These are phyloP conservation scores for Solanum gandarillasii DNA, from an alignment of 257 asterid genomes.

Conservation along the genomic window DNA sequence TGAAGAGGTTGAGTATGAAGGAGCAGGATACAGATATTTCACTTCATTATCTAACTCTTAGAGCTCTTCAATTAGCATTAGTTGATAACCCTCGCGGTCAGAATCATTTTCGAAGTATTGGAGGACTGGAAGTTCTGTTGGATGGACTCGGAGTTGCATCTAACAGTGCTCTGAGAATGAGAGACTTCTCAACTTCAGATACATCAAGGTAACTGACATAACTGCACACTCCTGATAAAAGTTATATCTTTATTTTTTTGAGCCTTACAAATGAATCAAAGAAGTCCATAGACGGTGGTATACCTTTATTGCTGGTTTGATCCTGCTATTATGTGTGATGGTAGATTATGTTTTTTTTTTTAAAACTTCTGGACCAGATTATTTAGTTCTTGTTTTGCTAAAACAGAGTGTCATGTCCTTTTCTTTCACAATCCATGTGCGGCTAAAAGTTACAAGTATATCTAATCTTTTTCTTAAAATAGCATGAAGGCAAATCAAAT, in stretches of 20 bases:
- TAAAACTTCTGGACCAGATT: not conserved
- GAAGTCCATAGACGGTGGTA: not conserved
- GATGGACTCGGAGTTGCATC: constrained; percentile 89
- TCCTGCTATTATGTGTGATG: not conserved
- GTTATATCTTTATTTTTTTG: not conserved
- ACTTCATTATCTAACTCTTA: constrained; percentile 70
- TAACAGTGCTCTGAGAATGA: constrained; percentile 35
- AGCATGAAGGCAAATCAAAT: not conserved
- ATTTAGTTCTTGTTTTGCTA: not conserved
- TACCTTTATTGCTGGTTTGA: not conserved
- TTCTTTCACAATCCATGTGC: not conserved
- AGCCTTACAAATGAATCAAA: not conserved
- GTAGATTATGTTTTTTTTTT: not conserved
- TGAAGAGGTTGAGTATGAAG: constrained; percentile 88
- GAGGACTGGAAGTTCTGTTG: constrained; percentile 93
- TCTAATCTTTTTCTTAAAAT: not conserved
- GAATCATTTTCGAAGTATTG: constrained; percentile 97
- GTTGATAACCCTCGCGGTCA: constrained; percentile 91
- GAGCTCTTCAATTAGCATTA: constrained; percentile 79
- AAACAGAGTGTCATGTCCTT: not conserved
- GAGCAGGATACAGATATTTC: constrained; percentile 72
- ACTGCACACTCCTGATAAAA: not conserved
- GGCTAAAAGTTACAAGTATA: not conserved
- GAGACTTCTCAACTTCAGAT: constrained; percentile 29
- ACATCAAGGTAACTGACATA: constrained; percentile 31